Conservation (phyloP, 345 rosid genomes). For the Sisymbrium irio region DNA sequence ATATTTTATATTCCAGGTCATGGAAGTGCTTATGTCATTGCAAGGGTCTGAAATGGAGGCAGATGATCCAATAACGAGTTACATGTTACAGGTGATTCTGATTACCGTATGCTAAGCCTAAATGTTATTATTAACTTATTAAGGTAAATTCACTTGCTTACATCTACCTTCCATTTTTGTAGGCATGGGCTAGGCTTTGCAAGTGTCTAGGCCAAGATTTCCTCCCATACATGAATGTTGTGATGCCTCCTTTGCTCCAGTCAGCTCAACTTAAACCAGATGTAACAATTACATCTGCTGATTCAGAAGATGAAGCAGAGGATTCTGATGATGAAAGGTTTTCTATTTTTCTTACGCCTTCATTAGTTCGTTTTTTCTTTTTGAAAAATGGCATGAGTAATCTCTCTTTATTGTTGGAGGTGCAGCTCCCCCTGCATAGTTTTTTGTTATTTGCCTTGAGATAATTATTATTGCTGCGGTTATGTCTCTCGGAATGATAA, state of each 20-base stretch:
- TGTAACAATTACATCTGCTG: conserved; percentile 95
- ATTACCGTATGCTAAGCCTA: neutral
- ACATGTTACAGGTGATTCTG: conserved; percentile 85
- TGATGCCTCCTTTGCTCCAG: conserved; percentile 96
- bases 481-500: neutral
- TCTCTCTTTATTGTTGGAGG: neutral
- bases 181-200: conserved; percentile 99
- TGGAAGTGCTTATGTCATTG: conserved; percentile 98
- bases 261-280: conserved; percentile 99
- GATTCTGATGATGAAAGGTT: conserved; percentile 99
- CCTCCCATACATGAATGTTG: conserved; percentile 96
- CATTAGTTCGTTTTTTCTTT: neutral
- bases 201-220: conserved; percentile 98
- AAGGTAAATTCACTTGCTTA: conserved; percentile 2
- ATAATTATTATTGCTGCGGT: neutral
- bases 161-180: conserved; percentile 16
- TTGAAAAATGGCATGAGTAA: neutral
- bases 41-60: conserved; percentile 99
- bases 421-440: neutral
- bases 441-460: neutral
- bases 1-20: conserved; percentile 55
- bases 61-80: conserved; percentile 97
- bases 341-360: neutral
- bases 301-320: conserved; percentile 88
- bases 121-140: neutral